Conservation (phyloP, 2,329 filamentous ascomycete genomes). For the Sclerotinia borealis region DNA sequence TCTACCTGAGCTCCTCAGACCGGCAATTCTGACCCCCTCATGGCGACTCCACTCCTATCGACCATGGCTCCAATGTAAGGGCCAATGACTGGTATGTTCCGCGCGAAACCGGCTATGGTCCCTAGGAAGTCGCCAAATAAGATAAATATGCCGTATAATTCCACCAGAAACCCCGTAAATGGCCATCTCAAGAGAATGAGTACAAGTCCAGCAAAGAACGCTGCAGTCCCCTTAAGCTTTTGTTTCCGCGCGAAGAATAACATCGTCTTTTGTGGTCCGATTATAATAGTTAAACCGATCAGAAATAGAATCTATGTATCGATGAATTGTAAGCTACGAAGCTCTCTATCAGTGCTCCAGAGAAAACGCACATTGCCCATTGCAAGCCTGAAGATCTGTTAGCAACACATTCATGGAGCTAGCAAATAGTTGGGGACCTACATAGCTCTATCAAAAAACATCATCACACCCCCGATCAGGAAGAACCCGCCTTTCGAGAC, state of each 20-base stretch:
- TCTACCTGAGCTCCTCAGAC: slow-evolving; percentile 45
- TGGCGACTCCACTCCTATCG: slow-evolving; percentile 62
- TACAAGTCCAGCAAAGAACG: slow-evolving; percentile 75
- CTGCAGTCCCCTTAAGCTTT: slow-evolving; percentile 85
- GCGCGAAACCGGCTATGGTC: slow-evolving; percentile 82
- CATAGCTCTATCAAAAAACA: slow-evolving; percentile 98
- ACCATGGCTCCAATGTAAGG: slow-evolving; percentile 74
- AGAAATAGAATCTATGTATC: slow-evolving; percentile 82
- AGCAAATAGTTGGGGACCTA: slow-evolving; percentile 40
- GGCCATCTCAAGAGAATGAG: slow-evolving; percentile 90
- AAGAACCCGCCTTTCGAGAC: slow-evolving; percentile 76
- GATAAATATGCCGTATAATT: slow-evolving; percentile 87
- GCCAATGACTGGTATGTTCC: slow-evolving; percentile 77
- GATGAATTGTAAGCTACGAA: slow-evolving; percentile 39
- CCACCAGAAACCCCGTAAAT: slow-evolving; percentile 81
- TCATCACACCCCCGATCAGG: slow-evolving; percentile 84
- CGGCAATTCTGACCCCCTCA: slow-evolving; percentile 70
- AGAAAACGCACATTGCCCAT: slow-evolving; percentile 68
- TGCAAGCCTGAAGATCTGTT: slow-evolving; percentile 58
- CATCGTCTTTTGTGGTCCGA: slow-evolving; percentile 84
- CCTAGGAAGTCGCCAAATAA: slow-evolving; percentile 95
- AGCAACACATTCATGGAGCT: not conserved
- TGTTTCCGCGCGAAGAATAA: slow-evolving; percentile 92
- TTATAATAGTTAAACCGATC: slow-evolving; percentile 91
- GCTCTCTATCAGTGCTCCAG: slow-evolving; percentile 11